These are phyloP conservation scores for Gonium pectorale DNA, from an alignment of 139 green algal genomes.

Conservation along the genomic window DNA sequence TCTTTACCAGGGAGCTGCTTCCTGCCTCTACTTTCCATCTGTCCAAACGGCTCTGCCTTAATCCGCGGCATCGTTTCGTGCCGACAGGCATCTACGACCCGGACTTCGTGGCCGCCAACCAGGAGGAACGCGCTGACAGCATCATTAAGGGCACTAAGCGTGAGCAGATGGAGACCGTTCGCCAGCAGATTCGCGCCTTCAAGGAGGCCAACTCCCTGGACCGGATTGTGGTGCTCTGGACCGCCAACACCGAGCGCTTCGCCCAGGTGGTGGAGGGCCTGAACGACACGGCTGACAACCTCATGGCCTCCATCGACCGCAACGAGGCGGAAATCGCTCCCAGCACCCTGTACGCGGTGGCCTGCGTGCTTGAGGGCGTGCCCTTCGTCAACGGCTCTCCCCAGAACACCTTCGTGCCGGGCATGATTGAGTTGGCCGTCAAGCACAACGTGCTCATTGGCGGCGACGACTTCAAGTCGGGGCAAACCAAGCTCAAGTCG, in stretches of 20 bases:
- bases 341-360: slow-evolving; percentile 94
- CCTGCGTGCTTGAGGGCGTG: slow-evolving; percentile 92
- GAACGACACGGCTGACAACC: slow-evolving; percentile 97
- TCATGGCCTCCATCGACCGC: slow-evolving; percentile 86
- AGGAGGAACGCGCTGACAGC: slow-evolving; percentile 94
- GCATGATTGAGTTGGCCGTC: slow-evolving; percentile 85
- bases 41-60: no score
- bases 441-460: slow-evolving; percentile 90
- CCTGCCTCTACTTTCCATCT: no score
- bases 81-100: slow-evolving; percentile 94
- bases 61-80: no score
- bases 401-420: slow-evolving; percentile 95
- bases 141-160: slow-evolving; percentile 92
- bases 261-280: slow-evolving; percentile 87
- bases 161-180: slow-evolving; percentile 91
- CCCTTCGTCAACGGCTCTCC: slow-evolving; percentile 99
- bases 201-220: slow-evolving; percentile 72
- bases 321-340: slow-evolving; percentile 95
- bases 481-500: slow-evolving; percentile 98
- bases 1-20: no score
- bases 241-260: slow-evolving; percentile 99
- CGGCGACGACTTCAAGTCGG: slow-evolving; percentile 99
- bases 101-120: slow-evolving; percentile 98
- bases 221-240: slow-evolving; percentile 97
- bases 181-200: slow-evolving; percentile 93